These are phyloP conservation scores for Azolla pinnata DNA, from an alignment of 75 land plant species.

Conservation along the genomic window DNA sequence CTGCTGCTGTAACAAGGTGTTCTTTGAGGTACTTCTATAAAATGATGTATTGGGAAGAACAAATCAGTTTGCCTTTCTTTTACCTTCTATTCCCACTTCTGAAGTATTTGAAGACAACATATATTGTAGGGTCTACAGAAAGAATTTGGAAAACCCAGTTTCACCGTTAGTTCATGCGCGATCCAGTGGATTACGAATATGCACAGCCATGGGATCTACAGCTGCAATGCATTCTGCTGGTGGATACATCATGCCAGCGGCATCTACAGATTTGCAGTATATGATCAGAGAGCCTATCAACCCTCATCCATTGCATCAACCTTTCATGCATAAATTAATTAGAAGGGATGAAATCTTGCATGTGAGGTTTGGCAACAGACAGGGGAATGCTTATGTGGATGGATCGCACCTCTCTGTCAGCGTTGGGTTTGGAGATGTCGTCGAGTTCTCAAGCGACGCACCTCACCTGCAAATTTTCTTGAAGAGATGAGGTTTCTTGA, in stretches of 20 bases:
- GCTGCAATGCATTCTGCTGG: conserved; percentile 99
- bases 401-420: conserved; percentile 61
- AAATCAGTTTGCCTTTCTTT: too few relatives aligned
- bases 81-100: too few relatives aligned
- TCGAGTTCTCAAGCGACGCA: conserved; percentile 62
- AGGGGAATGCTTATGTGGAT: conserved; percentile 76
- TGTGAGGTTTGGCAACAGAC: conserved; percentile 44
- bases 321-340: conserved; percentile 49
- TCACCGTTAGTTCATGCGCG: conserved; percentile 46
- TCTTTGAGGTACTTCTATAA: conserved; percentile 76
- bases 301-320: conserved; percentile 16
- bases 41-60: too few relatives aligned
- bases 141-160: not conserved
- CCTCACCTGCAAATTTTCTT: conserved; percentile 50
- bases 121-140: conserved; percentile 17
- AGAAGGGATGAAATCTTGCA: conserved; percentile 43
- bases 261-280: conserved; percentile 68
- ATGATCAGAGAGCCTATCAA: conserved; percentile 93
- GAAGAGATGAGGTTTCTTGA: conserved; percentile 5
- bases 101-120: too few relatives aligned
- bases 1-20: conserved; percentile 74
- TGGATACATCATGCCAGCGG: conserved; percentile 66
- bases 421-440: conserved; percentile 49
- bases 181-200: conserved; percentile 90
- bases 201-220: conserved; percentile 91